These are phyloP conservation scores for Ehretia macrophylla DNA, from an alignment of 257 asterid genomes.

Conservation along the genomic window DNA sequence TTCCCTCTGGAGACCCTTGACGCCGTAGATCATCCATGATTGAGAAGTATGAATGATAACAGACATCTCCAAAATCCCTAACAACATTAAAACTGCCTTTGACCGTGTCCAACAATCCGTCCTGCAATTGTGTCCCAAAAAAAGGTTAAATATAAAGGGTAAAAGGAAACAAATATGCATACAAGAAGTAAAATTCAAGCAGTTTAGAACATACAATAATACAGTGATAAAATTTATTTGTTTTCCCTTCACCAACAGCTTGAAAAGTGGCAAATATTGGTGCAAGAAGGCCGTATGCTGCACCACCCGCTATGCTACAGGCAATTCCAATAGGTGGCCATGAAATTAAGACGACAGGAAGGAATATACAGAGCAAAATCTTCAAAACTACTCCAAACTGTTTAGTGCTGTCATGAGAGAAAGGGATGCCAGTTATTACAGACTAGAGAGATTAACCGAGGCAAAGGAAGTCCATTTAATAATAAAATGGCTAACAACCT, in stretches of 20 bases:
- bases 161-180: conserved; percentile 3
- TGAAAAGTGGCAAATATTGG: conserved; percentile 78
- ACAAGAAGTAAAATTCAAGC: conserved; percentile 1
- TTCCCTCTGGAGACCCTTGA: conserved; percentile 53
- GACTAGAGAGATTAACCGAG: background rate
- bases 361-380: conserved; percentile 44
- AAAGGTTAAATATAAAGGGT: conserved; percentile 4
- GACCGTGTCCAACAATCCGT: conserved; percentile 73
- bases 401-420: conserved; percentile 51
- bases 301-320: conserved; percentile 56
- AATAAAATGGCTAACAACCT: conserved; percentile 11
- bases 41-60: conserved; percentile 66
- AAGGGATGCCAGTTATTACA: conserved; percentile 6
- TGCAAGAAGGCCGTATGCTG: conserved; percentile 76
- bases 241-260: conserved; percentile 77
- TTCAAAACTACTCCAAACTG: conserved; percentile 74
- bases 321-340: conserved; percentile 64
- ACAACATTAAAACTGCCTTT: conserved; percentile 64
- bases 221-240: conserved; percentile 63
- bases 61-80: conserved; percentile 74
- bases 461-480: conserved; percentile 9
- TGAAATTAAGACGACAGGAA: conserved; percentile 35
- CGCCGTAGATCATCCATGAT: conserved; percentile 62
- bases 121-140: conserved; percentile 46
- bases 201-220: conserved; percentile 44